Conservation (phyloP, 306 rosid genomes). For the Geum urbanum region DNA sequence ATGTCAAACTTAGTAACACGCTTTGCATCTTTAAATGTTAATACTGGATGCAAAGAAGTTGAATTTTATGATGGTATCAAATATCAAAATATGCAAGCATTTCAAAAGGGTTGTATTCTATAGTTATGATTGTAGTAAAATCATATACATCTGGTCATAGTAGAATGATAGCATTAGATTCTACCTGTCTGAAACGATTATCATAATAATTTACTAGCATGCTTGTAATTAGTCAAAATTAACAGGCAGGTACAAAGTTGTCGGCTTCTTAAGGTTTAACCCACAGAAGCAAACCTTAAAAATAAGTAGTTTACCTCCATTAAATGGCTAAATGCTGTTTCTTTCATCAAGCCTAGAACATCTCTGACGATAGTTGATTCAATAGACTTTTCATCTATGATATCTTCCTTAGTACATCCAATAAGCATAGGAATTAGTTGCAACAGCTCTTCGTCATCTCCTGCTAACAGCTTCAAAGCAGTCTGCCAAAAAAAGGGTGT, state of each 20-base stretch:
- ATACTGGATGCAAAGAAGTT: background rate
- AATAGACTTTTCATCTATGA: conserved; percentile 40
- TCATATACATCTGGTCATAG: background rate
- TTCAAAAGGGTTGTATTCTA: too few relatives aligned
- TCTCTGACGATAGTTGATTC: conserved; percentile 28
- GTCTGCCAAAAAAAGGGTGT: conserved; percentile 48
- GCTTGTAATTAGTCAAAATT: background rate
- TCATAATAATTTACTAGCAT: background rate
- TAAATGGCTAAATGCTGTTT: conserved; percentile 73
- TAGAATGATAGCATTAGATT: background rate
- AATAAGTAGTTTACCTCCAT: conserved; percentile 68
- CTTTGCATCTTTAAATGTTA: background rate
- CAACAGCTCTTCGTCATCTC: conserved; percentile 60
- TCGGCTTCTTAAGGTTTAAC: background rate
- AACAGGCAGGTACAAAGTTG: background rate
- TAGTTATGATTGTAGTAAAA: background rate
- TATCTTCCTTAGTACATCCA: conserved; percentile 55
- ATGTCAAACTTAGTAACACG: background rate
- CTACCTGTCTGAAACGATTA: background rate
- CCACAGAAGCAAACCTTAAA: conserved; percentile 8
- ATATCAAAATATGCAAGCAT: background rate
- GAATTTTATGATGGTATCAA: background rate
- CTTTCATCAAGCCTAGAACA: conserved; percentile 53
- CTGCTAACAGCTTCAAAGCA: conserved; percentile 63
- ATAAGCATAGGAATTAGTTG: conserved; percentile 62